Evolutionary conservation across 345 rosid species (phyloP).

Genomic region (Syzygium jambos): DNA sequence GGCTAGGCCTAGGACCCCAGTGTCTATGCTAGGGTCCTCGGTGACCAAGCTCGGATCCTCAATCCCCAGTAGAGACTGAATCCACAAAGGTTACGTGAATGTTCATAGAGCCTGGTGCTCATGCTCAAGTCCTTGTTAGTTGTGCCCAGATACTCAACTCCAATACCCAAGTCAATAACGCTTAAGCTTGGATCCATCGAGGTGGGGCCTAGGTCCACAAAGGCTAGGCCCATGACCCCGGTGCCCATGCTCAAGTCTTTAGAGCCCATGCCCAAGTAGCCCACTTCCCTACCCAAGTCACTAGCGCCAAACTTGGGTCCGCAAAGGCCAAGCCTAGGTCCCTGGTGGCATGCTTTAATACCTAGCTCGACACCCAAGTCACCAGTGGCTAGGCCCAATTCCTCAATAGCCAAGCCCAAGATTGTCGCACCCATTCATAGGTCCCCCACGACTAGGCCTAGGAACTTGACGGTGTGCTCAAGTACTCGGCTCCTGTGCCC

Average conservation of each 20-base stretch:
- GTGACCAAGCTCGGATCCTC: neutral
- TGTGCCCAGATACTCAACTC: neutral
- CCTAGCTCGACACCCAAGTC: no score
- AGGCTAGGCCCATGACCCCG: no score
- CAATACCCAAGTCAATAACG: neutral
- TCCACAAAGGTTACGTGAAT: neutral
- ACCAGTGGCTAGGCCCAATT: neutral
- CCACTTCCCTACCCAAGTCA: no score
- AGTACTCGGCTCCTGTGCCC: neutral
- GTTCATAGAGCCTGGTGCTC: fast-evolving
- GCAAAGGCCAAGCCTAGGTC: no score
- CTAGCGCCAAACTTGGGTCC: no score
- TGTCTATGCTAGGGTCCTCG: neutral
- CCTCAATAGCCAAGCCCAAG: neutral
- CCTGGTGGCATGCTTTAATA: no score
- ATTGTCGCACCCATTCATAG: neutral
- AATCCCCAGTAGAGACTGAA: fast-evolving
- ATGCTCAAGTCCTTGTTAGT: fast-evolving
- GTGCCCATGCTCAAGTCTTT: no score
- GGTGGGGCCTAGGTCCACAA: no score
- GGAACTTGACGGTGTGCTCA: fast-evolving
- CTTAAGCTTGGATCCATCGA: no score
- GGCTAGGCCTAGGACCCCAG: neutral
- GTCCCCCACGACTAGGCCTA: fast-evolving
- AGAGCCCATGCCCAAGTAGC: no score